Evolutionary conservation across 1,284 basidiomycete species (phyloP), one percentile per base, ranked within the genome.

Genomic region (Tilletia caries): DNA sequence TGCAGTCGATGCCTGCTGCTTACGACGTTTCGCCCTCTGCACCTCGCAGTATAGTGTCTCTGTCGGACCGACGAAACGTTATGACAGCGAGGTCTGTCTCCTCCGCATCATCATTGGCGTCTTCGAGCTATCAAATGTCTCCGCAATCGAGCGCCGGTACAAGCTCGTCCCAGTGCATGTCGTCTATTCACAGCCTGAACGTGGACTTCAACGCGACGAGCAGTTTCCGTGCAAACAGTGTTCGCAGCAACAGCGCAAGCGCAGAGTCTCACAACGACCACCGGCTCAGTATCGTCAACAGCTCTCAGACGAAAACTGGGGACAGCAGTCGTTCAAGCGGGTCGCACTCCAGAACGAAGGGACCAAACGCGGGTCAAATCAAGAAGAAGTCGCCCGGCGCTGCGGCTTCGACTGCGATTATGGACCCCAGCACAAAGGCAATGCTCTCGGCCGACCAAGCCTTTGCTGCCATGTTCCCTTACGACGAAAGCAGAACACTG

Each of bases 381-480:
- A 41, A 13, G 5, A 13, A 13, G 6, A 41, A 41, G 37, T 5
- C 37, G 37, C 6, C 37, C 6, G 37, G 13, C 5, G 5, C 37
- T 13, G 13, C 37, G 5, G 13, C 37, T 41, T 41, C 37, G 37
- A 41, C 37, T 5, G 6, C 37, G 37, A 41, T 13, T 5, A 13
- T 13, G 37, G 37, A 41, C 13, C 37, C 37, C 6, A 41, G 13
- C 37, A 41, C 37, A 13, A 54, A 54, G 23, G 52, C 52, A 13
- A 29, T 23, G 20, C 23, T 29, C 4, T 13, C 52, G 13, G 52
- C 52, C 12, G 52, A 54, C 52, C 52, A 29, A 27, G 52, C 52
- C 10, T 54, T 27, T 29, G 52, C 52, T 27, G 52, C 52, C n/a
- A 54, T 54, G 52, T 54, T 54, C 13, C 52, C 52, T 12, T 54